phyloP scores from a whole-genome alignment of 1,284 basidiomycete species.

The Sanghuangporus sanghuang region DNA sequence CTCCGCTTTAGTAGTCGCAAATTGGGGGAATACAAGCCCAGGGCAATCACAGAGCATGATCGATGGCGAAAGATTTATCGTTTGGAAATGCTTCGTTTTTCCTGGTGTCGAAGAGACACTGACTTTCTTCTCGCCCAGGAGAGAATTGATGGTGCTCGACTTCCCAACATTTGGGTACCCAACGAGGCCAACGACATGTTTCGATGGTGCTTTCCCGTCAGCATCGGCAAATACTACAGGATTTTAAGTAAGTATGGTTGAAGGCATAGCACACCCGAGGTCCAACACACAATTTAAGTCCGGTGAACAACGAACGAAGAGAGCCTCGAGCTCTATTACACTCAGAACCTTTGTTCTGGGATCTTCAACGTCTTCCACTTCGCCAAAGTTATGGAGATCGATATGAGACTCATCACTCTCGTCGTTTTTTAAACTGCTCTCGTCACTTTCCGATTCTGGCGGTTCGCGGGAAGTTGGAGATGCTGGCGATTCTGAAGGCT shows the following conservation, averaged over 20 bases:
- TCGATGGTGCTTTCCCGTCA: slow-evolving; percentile 56
- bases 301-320: slow-evolving; percentile 79
- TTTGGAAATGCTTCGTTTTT: slow-evolving; percentile 99
- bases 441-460: slow-evolving; percentile 16
- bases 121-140: slow-evolving; percentile 95
- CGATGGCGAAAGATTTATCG: slow-evolving; percentile 84
- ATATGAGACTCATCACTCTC: slow-evolving; percentile 28
- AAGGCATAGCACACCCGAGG: background rate
- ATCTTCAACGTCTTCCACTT: slow-evolving; percentile 46
- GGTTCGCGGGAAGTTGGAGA: slow-evolving; percentile 5
- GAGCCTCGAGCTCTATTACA: slow-evolving; percentile 85
- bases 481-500: background rate
- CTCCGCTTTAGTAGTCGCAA: slow-evolving; percentile 93
- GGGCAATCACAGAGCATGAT: slow-evolving; percentile 98
- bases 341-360: slow-evolving; percentile 77
- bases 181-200: slow-evolving; percentile 88
- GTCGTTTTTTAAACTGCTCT: background rate
- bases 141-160: slow-evolving; percentile 94
- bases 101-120: slow-evolving; percentile 97
- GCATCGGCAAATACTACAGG: slow-evolving; percentile 61
- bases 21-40: slow-evolving; percentile 97
- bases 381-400: slow-evolving; percentile 38
- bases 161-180: slow-evolving; percentile 99
- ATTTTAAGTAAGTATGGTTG: background rate
- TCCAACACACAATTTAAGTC: slow-evolving; percentile 57